Evolutionary conservation across 2,329 filamentous ascomycete species (phyloP), one percentile per base, ranked within the genome.

Genomic region (Pyricularia sp.): DNA sequence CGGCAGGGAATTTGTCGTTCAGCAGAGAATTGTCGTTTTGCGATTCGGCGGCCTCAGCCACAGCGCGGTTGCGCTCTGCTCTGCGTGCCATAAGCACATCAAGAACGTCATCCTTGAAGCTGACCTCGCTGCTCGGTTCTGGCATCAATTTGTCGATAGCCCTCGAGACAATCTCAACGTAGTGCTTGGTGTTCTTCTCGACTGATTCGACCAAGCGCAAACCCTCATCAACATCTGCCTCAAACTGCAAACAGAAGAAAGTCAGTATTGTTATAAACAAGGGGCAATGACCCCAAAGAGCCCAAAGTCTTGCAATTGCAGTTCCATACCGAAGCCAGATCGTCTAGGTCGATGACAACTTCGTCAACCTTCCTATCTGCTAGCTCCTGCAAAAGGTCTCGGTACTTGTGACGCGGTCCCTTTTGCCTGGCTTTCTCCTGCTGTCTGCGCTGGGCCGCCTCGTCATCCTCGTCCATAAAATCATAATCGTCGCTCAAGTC

Each of bases 11-110:
- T 69, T 92, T 88, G 65, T 91, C 87, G 64, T 90, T 84, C 24
- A 87, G 81, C 30, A 86, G 76, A 4, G 84, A 82, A 7, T 86
- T 81, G 74, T 93, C 85, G 71, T 83, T 78, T 69, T 83, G 82
- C 65, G 83, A 81, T 70, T 90, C 88, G 28, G 86, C 84, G n/a
- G 83, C 82, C 69, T 86, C 82, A 24, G 82, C 78, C 67, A 96
- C 82, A 59, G 88, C 87, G 69, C 91, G 89, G 75, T 99, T 97
- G 70, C 92, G 87, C 71, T 88, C 88, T 70, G 90, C 87, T 70
- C 94, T 88, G 73, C 96, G 91, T 55, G 91, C 90, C 89, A 97
- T 96, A 72, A 99, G 88, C 33, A 99, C 91, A 76, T 99, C 94
- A 59, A 99, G 83, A 10, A 97, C 93, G 76, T 99, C 94, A 72